Conservation (phyloP, 2,329 filamentous ascomycete species). For the Sporothrix variecibatus region DNA sequence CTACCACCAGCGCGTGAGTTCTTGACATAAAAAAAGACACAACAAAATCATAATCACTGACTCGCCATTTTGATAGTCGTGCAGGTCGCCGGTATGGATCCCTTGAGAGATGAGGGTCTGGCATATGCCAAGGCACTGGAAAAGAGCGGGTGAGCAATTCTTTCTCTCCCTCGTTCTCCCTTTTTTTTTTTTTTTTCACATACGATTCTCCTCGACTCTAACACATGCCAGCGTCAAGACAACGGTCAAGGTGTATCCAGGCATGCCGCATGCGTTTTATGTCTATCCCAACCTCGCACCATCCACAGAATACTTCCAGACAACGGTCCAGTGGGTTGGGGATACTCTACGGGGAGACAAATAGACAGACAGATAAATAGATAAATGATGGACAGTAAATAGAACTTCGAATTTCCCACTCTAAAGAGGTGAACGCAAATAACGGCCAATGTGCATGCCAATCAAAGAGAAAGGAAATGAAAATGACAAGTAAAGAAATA, state of each 20-base stretch:
- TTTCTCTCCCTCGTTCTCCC: neutral
- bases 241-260: constrained; percentile 6
- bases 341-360: neutral
- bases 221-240: neutral
- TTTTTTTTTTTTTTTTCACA: neutral
- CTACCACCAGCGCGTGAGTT: constrained; percentile 31
- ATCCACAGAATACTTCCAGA: neutral
- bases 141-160: neutral
- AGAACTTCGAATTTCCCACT: too few relatives aligned
- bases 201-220: neutral
- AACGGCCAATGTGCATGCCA: too few relatives aligned
- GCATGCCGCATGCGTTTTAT: constrained; percentile 22
- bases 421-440: too few relatives aligned
- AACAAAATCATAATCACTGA: too few relatives aligned
- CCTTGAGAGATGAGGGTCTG: constrained; percentile 15
- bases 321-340: neutral
- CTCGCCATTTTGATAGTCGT: neutral
- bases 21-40: too few relatives aligned
- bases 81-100: constrained; percentile 22
- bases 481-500: too few relatives aligned
- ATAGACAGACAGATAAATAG: neutral
- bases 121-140: constrained; percentile 18
- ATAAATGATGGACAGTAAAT: neutral
- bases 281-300: constrained; percentile 20
- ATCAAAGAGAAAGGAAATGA: too few relatives aligned